Percentiles rank a stretch among this genome's conserved stretches.
phyloP scores from a whole-genome alignment of 441 rosid species.

The Erysimum cheiri region DNA sequence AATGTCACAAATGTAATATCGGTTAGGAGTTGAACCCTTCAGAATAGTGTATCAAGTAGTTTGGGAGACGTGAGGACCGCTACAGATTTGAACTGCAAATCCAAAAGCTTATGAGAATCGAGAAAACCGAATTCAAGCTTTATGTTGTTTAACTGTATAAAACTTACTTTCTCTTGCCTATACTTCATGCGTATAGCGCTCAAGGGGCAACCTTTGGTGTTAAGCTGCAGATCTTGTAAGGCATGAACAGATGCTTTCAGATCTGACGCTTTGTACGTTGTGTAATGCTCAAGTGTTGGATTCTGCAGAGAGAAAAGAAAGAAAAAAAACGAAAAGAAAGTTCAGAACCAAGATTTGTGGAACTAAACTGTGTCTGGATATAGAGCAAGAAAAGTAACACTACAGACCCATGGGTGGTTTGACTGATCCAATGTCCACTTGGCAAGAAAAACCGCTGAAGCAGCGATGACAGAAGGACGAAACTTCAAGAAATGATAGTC shows the following conservation, averaged over 20 bases:
- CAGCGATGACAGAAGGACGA: conserved; percentile 70
- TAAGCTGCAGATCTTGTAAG: conserved; percentile 66
- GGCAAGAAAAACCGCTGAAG: conserved; percentile 78
- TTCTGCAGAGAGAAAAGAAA: conserved; percentile 45
- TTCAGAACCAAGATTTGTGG: conserved; percentile 20
- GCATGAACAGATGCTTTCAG: conserved; percentile 57
- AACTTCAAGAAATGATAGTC: conserved; percentile 61
- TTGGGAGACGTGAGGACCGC: conserved; percentile 56
- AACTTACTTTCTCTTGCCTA: conserved; percentile 61
- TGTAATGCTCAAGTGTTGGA: conserved; percentile 70
- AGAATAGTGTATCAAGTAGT: conserved; percentile 61
- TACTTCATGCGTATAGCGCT: conserved; percentile 64
- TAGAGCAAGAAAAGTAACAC: conserved; percentile 37
- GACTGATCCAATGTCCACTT: conserved; percentile 77
- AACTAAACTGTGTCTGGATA: conserved; percentile 6
- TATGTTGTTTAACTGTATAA: background rate
- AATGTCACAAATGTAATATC: conserved; percentile 31
- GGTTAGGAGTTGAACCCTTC: conserved; percentile 41
- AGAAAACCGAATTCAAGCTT: background rate
- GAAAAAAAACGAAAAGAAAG: background rate
- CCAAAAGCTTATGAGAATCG: conserved; percentile 27
- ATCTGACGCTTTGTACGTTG: conserved; percentile 61
- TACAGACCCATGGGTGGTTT: conserved; percentile 71
- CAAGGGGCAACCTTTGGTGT: conserved; percentile 59
- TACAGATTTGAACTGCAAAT: conserved; percentile 63